A percentile compares a stretch with the other conserved stretches of the same genome.
phyloP scores from a whole-genome alignment of 1,139 yeast genomes.

The Lodderomyces pseudojiufengensis region DNA sequence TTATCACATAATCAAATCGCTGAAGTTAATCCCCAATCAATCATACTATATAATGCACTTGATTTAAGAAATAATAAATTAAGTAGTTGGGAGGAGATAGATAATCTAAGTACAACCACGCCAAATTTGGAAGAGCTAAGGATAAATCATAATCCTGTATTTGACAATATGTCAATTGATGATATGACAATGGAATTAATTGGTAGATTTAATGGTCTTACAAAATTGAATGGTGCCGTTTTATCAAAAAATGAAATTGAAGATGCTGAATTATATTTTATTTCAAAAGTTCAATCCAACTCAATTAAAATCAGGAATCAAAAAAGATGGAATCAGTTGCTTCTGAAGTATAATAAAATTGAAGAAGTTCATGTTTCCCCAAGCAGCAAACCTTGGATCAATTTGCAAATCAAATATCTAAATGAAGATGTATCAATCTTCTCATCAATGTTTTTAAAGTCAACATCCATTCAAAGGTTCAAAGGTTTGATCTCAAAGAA shows the following conservation, averaged over 20 bases:
- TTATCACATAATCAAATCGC: slow-evolving; percentile 26
- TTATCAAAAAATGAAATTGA: slow-evolving; percentile 45
- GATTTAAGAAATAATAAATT: slow-evolving; percentile 51
- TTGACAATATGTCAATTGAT: slow-evolving; percentile 28
- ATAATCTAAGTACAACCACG: slow-evolving; percentile 26
- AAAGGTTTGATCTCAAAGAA: slow-evolving; percentile 23
- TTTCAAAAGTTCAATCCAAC: slow-evolving; percentile 39
- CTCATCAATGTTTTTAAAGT: slow-evolving; percentile 8
- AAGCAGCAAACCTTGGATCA: slow-evolving; percentile 8
- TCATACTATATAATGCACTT: slow-evolving; percentile 17
- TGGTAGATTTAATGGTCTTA: slow-evolving; percentile 42
- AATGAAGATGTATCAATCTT: background rate
- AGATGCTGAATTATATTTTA: slow-evolving; percentile 67
- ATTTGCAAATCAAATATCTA: slow-evolving; percentile 3
- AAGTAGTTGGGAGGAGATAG: slow-evolving; percentile 47
- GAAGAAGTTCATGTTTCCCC: background rate
- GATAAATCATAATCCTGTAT: slow-evolving; percentile 53
- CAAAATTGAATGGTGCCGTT: slow-evolving; percentile 53
- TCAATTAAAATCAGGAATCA: slow-evolving; percentile 19
- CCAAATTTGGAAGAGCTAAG: slow-evolving; percentile 43
- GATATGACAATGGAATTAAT: slow-evolving; percentile 41
- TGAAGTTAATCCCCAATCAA: slow-evolving; percentile 11
- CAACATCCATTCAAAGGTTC: slow-evolving; percentile 24
- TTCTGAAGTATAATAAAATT: slow-evolving; percentile 19
- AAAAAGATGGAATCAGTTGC: slow-evolving; percentile 25